Evolutionary conservation across 192 early-diverging fungal species (phyloP).

Genomic region (Gryganskiella cystojenkinii): DNA sequence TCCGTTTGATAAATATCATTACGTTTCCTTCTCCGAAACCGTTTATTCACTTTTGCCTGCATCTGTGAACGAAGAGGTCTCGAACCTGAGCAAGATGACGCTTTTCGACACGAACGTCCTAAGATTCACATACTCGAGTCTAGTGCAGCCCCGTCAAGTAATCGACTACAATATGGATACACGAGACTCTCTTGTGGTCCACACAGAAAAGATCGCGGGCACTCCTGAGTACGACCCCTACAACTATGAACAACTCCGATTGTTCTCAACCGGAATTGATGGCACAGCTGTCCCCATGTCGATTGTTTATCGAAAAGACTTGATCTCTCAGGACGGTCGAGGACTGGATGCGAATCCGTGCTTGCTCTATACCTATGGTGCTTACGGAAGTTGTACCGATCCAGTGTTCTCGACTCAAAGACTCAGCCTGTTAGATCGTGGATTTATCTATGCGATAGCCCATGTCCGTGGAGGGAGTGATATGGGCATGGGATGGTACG

Average conservation of each 20-base stretch:
- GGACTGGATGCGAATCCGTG: conserved; percentile 59
- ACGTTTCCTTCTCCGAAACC: conserved; percentile 67
- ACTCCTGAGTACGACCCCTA: conserved; percentile 52
- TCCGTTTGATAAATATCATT: conserved; percentile 63
- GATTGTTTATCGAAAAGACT: conserved; percentile 63
- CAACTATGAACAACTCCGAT: conserved; percentile 56
- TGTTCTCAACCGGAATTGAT: conserved; percentile 56
- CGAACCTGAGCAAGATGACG: conserved; percentile 57
- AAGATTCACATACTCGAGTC: conserved; percentile 57
- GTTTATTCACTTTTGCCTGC: conserved; percentile 63
- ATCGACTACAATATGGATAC: conserved; percentile 72
- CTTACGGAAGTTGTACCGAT: conserved; percentile 81
- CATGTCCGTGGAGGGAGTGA: conserved; percentile 88
- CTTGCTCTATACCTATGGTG: conserved; percentile 82
- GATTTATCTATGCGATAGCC: conserved; percentile 82
- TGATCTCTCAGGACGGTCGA: conserved; percentile 33
- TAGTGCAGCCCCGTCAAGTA: conserved; percentile 61
- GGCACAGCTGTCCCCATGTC: conserved; percentile 68
- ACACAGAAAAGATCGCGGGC: conserved; percentile 26
- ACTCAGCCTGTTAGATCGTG: conserved; percentile 78
- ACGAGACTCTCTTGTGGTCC: conserved; percentile 47
- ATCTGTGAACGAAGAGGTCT: conserved; percentile 61
- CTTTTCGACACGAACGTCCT: conserved; percentile 57
- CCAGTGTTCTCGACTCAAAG: conserved; percentile 79
- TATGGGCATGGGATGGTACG: conserved; percentile 82